Percentiles rank a stretch among this genome's conserved stretches.
Evolutionary conservation across 257 asterid species (phyloP).

Genomic region (Marsdenia floribunda): DNA sequence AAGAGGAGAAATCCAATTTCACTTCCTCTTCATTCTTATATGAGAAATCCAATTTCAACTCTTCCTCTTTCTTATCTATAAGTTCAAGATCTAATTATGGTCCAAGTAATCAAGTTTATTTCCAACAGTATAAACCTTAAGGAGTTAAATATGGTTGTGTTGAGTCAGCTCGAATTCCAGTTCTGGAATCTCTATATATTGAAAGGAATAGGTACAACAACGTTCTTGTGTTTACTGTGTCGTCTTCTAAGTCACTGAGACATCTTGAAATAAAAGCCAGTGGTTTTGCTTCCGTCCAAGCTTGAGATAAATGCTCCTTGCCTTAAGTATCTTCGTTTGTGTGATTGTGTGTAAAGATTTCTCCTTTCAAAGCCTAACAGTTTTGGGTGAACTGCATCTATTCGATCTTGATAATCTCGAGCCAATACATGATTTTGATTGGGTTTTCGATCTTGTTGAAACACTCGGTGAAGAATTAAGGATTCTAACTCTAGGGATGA

Average conservation of each 20-base stretch:
- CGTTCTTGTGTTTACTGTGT: not conserved
- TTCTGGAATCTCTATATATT: not conserved
- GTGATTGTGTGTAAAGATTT: not conserved
- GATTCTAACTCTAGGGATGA: too few relatives aligned
- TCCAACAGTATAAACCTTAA: not conserved
- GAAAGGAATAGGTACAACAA: not conserved
- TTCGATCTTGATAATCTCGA: too few relatives aligned
- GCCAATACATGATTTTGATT: too few relatives aligned
- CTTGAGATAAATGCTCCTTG: constrained; percentile 7
- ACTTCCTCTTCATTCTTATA: too few relatives aligned
- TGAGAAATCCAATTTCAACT: too few relatives aligned
- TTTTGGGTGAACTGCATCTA: not conserved
- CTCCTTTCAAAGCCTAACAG: not conserved
- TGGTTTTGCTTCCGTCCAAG: not conserved
- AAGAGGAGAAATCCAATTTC: too few relatives aligned
- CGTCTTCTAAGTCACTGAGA: too few relatives aligned
- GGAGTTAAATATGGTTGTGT: not conserved
- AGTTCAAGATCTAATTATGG: too few relatives aligned
- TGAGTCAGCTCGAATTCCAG: not conserved
- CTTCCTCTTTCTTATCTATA: too few relatives aligned
- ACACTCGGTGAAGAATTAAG: too few relatives aligned
- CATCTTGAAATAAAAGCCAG: not conserved
- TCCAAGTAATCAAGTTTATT: too few relatives aligned
- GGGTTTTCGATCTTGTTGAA: too few relatives aligned
- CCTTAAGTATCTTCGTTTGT: not conserved